Conservation (phyloP, 1,284 basidiomycete genomes). For the Fomitopsis betulina region DNA sequence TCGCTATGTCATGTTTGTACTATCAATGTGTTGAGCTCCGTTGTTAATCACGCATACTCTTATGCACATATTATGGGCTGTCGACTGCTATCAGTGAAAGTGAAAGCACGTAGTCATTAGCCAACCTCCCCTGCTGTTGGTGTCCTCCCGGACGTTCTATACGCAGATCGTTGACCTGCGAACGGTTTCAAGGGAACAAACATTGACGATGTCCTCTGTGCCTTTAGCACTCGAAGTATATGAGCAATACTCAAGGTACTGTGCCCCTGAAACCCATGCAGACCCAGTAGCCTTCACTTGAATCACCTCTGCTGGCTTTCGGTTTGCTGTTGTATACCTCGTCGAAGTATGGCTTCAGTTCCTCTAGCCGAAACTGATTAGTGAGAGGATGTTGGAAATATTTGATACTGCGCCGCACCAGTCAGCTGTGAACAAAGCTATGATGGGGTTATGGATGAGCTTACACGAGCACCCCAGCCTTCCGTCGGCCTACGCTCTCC, state of each 20-base stretch:
- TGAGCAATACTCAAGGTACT: background rate
- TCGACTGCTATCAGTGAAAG: too few relatives aligned
- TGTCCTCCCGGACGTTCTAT: too few relatives aligned
- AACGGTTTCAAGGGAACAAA: too few relatives aligned
- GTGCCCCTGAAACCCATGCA: conserved; percentile 55
- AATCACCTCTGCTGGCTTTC: conserved; percentile 59
- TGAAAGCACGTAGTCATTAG: too few relatives aligned
- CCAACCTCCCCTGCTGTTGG: too few relatives aligned
- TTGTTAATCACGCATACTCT: too few relatives aligned
- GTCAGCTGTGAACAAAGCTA: background rate
- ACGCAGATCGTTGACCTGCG: too few relatives aligned
- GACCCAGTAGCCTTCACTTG: conserved; percentile 72
- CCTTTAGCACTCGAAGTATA: background rate
- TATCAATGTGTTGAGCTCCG: background rate
- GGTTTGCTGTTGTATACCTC: conserved; percentile 62
- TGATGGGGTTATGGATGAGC: conserved; percentile 25
- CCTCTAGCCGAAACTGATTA: conserved; percentile 46
- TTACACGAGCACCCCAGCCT: conserved; percentile 64
- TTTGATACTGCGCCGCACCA: conserved; percentile 49
- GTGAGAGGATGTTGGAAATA: conserved; percentile 66
- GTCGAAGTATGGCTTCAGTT: conserved; percentile 54
- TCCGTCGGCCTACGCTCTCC: conserved; percentile 33
- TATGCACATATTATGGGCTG: too few relatives aligned
- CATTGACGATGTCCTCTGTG: too few relatives aligned
- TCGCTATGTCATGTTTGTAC: conserved; percentile 2